Percentiles rank a stretch among this genome's conserved stretches.
These are phyloP conservation scores for Nasturtium officinale DNA, from an alignment of 345 rosid species.

Conservation along the genomic window DNA sequence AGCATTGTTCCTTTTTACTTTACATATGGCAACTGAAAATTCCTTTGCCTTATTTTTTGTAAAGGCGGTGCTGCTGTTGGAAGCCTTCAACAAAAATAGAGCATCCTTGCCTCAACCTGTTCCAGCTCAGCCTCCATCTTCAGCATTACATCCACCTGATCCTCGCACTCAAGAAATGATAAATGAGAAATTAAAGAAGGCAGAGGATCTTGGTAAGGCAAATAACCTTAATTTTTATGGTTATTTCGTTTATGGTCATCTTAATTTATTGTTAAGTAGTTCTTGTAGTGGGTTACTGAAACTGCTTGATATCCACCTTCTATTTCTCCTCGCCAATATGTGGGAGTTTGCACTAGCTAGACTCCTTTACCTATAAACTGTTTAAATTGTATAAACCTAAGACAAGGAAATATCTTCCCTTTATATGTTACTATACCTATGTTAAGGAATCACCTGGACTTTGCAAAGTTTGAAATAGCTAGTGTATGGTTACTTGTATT, in stretches of 20 bases:
- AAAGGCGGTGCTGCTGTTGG: constrained; percentile 91
- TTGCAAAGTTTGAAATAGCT: background rate
- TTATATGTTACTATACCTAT: background rate
- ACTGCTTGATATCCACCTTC: background rate
- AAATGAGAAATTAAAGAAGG: constrained; percentile 95
- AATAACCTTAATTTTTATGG: background rate
- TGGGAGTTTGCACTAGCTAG: background rate
- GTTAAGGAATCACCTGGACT: background rate
- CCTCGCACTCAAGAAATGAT: constrained; percentile 97
- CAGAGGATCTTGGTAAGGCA: constrained; percentile 90
- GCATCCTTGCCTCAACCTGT: constrained; percentile 90
- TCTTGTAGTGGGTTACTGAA: background rate
- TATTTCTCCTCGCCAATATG: background rate
- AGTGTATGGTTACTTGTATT: background rate
- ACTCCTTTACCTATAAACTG: background rate
- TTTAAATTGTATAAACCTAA: background rate
- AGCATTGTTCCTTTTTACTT: constrained; percentile 2
- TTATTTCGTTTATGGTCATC: constrained; percentile 2
- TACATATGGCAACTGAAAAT: constrained; percentile 20
- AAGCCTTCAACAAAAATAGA: constrained; percentile 97
- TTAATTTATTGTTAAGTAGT: background rate
- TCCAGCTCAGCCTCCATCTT: constrained; percentile 70
- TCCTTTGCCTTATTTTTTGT: constrained; percentile 35
- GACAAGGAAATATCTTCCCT: background rate
- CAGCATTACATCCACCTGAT: constrained; percentile 79